These are phyloP conservation scores for Piper longum DNA, from an alignment of 164 flowering plant genomes.

Conservation along the genomic window DNA sequence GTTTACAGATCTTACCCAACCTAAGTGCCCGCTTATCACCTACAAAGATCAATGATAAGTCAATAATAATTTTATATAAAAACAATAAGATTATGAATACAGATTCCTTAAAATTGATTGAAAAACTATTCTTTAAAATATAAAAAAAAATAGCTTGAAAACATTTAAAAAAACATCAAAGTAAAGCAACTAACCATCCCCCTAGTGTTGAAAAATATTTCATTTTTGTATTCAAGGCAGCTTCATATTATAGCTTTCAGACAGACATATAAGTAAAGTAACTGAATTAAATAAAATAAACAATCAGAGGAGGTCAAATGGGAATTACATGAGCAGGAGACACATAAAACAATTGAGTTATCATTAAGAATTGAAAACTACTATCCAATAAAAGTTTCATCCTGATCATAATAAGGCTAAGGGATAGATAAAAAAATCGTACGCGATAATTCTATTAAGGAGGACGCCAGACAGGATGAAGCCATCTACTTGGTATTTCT, in stretches of 20 bases:
- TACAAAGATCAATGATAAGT: constrained; percentile 13
- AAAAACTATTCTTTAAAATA: too few relatives aligned
- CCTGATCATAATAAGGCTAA: too few relatives aligned
- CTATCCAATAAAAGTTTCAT: neutral
- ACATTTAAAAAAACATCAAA: too few relatives aligned
- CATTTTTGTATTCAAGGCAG: too few relatives aligned
- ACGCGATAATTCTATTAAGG: constrained; percentile 99
- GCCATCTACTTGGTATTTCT: constrained; percentile 98
- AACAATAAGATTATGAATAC: neutral
- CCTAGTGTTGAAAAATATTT: too few relatives aligned
- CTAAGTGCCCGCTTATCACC: constrained; percentile 98
- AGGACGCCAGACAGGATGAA: constrained; percentile 93
- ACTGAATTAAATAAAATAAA: neutral
- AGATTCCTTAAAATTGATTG: neutral
- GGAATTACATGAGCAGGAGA: neutral
- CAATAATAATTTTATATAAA: too few relatives aligned
- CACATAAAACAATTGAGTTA: neutral
- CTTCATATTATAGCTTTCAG: neutral
- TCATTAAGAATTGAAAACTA: neutral
- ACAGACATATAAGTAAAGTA: constrained; percentile 3
- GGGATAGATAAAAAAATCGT: constrained; percentile 4
- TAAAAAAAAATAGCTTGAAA: too few relatives aligned
- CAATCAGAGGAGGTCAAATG: neutral
- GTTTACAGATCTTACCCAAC: constrained; percentile 86
- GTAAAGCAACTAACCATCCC: too few relatives aligned